Base-by-base conservation (phyloP, 768 basidiomycete genomes). In the Hygrophoropsis aurantiaca region DNA sequence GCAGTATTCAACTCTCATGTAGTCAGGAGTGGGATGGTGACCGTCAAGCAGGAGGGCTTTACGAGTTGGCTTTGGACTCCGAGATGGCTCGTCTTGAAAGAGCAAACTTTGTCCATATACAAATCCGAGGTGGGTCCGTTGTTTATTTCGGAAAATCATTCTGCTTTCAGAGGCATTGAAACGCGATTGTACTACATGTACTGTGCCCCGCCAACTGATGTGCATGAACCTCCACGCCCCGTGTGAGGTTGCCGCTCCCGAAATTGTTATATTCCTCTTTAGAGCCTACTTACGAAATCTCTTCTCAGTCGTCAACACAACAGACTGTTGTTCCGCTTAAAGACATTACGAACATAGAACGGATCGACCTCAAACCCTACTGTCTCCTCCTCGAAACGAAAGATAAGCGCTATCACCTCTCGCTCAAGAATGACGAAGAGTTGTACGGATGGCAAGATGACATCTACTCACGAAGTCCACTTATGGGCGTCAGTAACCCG, bases 401-500 rank as follows among this genome's bases (percentile, higher is more conserved):
- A 58, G 87, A 92, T 47, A 90, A 87, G 64, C 82, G 86, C 32
- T 86, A 81, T 60, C 87, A 79, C 61, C 69, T 94, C 40, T 82
- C 90, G 2, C 73, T 97, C 52, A 97, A 94, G 72, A 90, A 77
- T 54, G 94, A 99, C 61, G 92, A 94, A 56, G 95, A 99, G 60
- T 77, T 99, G n/a, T 99, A 99, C 58, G 85, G 85, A 15, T 98
- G 94, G 94, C 90, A 94, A 66, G 95, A 99, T 61, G 94, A 97
- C 62, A 86, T 99, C 50, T 97, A 98, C 69, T 82, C 81, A 5
- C 81, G 93, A 39, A 91, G 89, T 59, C 93, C 94, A 3, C 74
- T 94, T 40, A 90, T 94, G 84, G 92, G 95, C 21, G 90, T 94
- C 36, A 87, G 86, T 64, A 88, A 87, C 55, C 95, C 95, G 0